Conservation (phyloP, 2,329 filamentous ascomycete species). For the Epichloe hybrida region DNA sequence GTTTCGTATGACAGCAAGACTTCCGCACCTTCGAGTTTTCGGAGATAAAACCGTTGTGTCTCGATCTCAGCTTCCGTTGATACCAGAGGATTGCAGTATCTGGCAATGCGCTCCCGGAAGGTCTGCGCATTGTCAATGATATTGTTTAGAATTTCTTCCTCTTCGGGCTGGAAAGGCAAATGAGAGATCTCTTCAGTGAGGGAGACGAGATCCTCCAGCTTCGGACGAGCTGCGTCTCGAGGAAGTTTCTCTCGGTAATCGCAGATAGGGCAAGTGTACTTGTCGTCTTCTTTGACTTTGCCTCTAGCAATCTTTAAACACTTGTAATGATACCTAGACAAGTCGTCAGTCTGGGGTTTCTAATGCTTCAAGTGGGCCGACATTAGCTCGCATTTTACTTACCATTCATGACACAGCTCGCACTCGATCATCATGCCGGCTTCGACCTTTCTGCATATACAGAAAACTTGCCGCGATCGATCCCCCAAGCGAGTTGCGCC, state of each 20-base stretch:
- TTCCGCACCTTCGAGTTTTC: conserved; percentile 94
- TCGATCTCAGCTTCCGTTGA: conserved; percentile 76
- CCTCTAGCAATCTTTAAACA: conserved; percentile 95
- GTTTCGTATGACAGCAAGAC: conserved; percentile 84
- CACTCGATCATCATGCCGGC: conserved; percentile 99
- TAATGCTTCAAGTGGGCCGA: neutral
- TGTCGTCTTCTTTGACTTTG: conserved; percentile 96
- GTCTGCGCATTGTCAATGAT: conserved; percentile 76
- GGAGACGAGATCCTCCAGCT: conserved; percentile 73
- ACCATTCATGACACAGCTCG: conserved; percentile 96
- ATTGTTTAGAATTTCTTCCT: conserved; percentile 72
- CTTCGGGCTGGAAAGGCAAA: conserved; percentile 89
- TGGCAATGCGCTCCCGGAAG: conserved; percentile 71
- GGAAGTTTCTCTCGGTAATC: conserved; percentile 96
- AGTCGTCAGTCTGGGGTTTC: neutral
- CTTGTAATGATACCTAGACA: conserved; percentile 80
- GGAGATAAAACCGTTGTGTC: conserved; percentile 84
- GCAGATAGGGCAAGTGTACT: conserved; percentile 95
- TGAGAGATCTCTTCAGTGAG: conserved; percentile 73
- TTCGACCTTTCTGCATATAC: conserved; percentile 85
- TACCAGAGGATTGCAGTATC: conserved; percentile 69
- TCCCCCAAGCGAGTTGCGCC: conserved; percentile 45
- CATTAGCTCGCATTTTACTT: conserved; percentile 22
- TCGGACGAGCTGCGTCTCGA: conserved; percentile 86
- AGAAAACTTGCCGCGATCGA: conserved; percentile 71